Evolutionary conservation across 495 filamentous ascomycete genomes (phyloP).

Genomic region (Usnea hakonensis): DNA sequence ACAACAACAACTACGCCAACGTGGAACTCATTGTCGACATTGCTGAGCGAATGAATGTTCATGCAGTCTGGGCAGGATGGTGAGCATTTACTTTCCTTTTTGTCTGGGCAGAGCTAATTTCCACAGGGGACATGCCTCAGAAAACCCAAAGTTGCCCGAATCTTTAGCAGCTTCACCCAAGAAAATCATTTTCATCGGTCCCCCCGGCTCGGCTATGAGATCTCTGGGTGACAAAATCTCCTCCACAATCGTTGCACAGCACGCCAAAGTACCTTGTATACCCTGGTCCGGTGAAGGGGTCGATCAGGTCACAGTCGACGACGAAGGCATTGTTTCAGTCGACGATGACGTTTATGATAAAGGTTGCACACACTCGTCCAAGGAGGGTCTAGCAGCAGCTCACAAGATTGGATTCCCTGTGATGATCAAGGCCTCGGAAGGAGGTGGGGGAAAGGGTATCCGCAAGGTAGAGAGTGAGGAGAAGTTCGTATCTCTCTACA

Average conservation of each 20-base stretch:
- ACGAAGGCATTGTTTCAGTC: conserved; percentile 85
- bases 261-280: conserved; percentile 94
- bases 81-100: conserved; percentile 35
- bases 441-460: conserved; percentile 98
- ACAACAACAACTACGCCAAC: conserved; percentile 99
- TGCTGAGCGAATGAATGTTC: conserved; percentile 96
- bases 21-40: conserved; percentile 98
- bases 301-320: conserved; percentile 66
- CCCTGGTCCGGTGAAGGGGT: conserved; percentile 97
- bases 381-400: conserved; percentile 84
- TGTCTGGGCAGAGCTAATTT: conserved; percentile 8
- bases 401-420: conserved; percentile 92
- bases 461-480: conserved; percentile 87
- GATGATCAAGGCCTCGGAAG: conserved; percentile 99
- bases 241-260: conserved; percentile 97
- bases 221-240: conserved; percentile 99
- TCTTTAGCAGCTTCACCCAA: conserved; percentile 90
- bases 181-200: conserved; percentile 98
- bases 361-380: conserved; percentile 78
- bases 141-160: conserved; percentile 96
- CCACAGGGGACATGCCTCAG: conserved; percentile 88
- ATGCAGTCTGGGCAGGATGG: conserved; percentile 99
- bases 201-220: conserved; percentile 95
- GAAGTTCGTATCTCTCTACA: conserved; percentile 76
- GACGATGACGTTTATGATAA: conserved; percentile 77